Percentiles rank a stretch among this genome's conserved stretches.
phyloP scores from a whole-genome alignment of 2,329 filamentous ascomycete genomes.

The Fusarium austroafricanum region DNA sequence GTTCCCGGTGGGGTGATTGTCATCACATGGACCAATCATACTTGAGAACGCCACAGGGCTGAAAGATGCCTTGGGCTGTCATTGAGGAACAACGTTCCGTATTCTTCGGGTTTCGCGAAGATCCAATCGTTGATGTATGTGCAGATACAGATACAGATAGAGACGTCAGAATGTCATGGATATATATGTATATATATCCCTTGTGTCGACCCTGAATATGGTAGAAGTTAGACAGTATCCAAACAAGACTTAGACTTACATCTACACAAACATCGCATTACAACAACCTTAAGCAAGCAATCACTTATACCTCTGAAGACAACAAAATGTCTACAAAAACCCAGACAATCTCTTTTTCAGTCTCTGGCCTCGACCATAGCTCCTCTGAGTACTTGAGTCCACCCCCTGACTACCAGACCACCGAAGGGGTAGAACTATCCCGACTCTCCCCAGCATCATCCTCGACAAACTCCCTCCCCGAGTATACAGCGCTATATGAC shows the following conservation, averaged over 20 bases:
- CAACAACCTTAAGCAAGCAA: background rate
- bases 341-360: background rate
- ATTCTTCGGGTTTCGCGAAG: constrained; percentile 33
- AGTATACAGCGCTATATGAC: constrained; percentile 38
- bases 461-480: constrained; percentile 46
- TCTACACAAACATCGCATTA: background rate
- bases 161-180: background rate
- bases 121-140: background rate
- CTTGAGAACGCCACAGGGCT: constrained; percentile 14
- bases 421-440: constrained; percentile 42
- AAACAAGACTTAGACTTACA: background rate
- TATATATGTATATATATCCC: constrained; percentile 34
- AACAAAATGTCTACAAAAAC: constrained; percentile 26
- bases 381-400: constrained; percentile 34
- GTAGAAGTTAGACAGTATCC: background rate
- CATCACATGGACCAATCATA: constrained; percentile 26
- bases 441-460: constrained; percentile 43
- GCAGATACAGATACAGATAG: background rate
- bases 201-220: background rate
- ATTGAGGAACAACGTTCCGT: constrained; percentile 14
- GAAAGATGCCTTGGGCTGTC: constrained; percentile 26
- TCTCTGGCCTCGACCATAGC: constrained; percentile 8
- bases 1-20: constrained; percentile 16
- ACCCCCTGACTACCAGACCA: constrained; percentile 47
- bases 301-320: background rate